Conservation (phyloP, 352 stramenopile species). For the Phytophthora pisi region DNA sequence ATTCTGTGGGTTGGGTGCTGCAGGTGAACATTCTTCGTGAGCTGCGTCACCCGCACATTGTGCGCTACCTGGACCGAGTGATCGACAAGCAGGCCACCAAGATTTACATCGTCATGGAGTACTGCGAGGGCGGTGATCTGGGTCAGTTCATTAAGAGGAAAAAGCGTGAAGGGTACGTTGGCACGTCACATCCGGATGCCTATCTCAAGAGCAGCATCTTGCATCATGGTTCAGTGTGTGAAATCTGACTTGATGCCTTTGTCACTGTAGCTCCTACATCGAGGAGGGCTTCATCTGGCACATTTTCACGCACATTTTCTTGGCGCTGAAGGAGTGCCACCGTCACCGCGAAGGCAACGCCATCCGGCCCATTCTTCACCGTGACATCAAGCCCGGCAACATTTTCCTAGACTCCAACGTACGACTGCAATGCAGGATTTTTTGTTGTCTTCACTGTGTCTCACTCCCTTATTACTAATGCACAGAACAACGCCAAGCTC, state of each 20-base stretch:
- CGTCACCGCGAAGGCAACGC: constrained; percentile 83
- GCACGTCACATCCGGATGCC: constrained; percentile 2
- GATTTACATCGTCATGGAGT: constrained; percentile 97
- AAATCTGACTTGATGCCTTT: background rate
- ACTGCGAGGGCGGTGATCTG: constrained; percentile 91
- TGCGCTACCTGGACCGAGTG: constrained; percentile 93
- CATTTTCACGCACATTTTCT: constrained; percentile 92
- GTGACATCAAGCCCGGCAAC: constrained; percentile 93
- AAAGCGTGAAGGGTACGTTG: constrained; percentile 81
- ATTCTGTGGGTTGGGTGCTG: background rate
- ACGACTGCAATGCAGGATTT: constrained; percentile 22
- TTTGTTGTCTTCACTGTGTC: background rate
- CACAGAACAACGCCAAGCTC: constrained; percentile 91
- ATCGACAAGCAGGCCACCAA: constrained; percentile 93
- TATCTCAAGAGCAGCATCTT: constrained; percentile 15
- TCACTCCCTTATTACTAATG: background rate
- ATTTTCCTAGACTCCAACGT: constrained; percentile 92
- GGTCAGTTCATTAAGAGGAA: constrained; percentile 92
- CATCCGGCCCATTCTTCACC: constrained; percentile 87
- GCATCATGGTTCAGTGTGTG: background rate
- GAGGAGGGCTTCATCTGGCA: constrained; percentile 95
- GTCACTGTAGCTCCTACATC: constrained; percentile 79
- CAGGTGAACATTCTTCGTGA: constrained; percentile 94
- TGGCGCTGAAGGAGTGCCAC: constrained; percentile 92
- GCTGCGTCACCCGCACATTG: constrained; percentile 92